Conservation (phyloP, 2,329 filamentous ascomycete genomes). For the Colletotrichum aenigma region DNA sequence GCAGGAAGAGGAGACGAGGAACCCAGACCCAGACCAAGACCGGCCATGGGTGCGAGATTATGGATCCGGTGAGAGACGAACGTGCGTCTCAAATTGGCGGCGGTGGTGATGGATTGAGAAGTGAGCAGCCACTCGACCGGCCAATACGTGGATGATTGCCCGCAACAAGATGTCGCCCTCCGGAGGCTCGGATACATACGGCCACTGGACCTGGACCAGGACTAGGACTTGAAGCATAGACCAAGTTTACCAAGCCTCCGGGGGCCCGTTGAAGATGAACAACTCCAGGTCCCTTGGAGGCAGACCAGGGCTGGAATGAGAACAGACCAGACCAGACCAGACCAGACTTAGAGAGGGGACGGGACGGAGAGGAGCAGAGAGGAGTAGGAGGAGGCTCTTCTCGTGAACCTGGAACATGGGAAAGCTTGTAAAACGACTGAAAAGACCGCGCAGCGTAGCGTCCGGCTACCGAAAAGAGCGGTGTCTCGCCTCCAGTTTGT, state of each 20-base stretch:
- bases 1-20: slow-evolving; percentile 16
- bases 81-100: slow-evolving; percentile 18
- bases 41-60: slow-evolving; percentile 16
- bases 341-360: neutral
- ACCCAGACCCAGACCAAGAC: slow-evolving; percentile 8
- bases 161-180: neutral
- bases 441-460: neutral
- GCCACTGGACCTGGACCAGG: neutral
- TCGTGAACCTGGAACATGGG: slow-evolving; percentile 9
- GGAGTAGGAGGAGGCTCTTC: slow-evolving; percentile 10
- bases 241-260: neutral
- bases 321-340: neutral
- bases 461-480: slow-evolving; percentile 7
- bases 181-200: neutral
- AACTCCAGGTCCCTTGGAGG: neutral
- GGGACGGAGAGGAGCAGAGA: neutral
- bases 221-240: neutral
- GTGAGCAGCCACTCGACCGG: slow-evolving; percentile 14
- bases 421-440: neutral
- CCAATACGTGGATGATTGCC: neutral
- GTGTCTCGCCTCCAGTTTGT: slow-evolving; percentile 16
- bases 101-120: slow-evolving; percentile 16
- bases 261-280: neutral
- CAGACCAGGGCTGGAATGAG: neutral
- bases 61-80: slow-evolving; percentile 22